A percentile compares a stretch with the other conserved stretches of the same genome.
Evolutionary conservation across 768 basidiomycete genomes (phyloP).

Genomic region (Amylocystis lapponica): DNA sequence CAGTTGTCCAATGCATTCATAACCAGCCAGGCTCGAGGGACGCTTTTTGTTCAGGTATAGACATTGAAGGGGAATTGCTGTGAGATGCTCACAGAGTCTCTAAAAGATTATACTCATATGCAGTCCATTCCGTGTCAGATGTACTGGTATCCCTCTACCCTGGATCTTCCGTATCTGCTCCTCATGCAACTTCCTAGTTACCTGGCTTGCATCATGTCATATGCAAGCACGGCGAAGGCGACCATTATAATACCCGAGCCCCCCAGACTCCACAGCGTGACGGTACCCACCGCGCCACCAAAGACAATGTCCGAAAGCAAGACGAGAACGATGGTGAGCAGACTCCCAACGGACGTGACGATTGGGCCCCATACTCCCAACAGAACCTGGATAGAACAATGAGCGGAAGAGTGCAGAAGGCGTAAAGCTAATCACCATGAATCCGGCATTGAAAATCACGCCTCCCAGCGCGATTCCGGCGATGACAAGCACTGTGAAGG

Average conservation of each 20-base stretch:
- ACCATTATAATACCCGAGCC: conserved; percentile 77
- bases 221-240: conserved; percentile 77
- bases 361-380: conserved; percentile 87
- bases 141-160: too few species aligned
- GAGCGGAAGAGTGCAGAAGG: neutral
- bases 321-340: conserved; percentile 93
- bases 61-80: neutral
- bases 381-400: conserved; percentile 46
- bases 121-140: too few species aligned
- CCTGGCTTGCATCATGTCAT: conserved; percentile 57
- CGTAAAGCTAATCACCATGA: conserved; percentile 56
- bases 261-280: conserved; percentile 67
- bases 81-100: too few species aligned
- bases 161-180: too few species aligned
- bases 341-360: conserved; percentile 80
- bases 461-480: conserved; percentile 66
- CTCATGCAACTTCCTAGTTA: too few species aligned
- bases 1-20: too few species aligned
- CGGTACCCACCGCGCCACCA: conserved; percentile 50
- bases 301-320: conserved; percentile 75
- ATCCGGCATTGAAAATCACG: conserved; percentile 75
- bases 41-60: too few species aligned
- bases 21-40: too few species aligned
- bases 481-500: conserved; percentile 44
- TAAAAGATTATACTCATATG: too few species aligned